Conservation (phyloP, 306 rosid species). For the Dryas drummondii region DNA sequence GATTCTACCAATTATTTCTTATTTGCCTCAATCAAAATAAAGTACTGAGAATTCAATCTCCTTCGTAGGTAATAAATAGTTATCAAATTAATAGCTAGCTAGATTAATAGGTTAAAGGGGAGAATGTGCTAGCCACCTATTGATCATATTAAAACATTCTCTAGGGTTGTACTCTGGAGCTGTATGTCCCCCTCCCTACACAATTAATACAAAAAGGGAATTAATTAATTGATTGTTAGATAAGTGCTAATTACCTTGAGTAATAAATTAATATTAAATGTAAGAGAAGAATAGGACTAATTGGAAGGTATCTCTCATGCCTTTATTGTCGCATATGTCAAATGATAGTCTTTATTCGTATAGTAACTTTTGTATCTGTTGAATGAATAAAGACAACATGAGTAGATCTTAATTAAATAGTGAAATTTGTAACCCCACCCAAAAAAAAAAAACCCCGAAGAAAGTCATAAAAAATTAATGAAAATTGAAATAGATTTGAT, state of each 20-base stretch:
- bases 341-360: neutral
- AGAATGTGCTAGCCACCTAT: slow-evolving; percentile 25
- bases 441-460: no score
- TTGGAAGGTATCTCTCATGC: slow-evolving; percentile 9
- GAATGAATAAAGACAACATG: neutral
- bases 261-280: no score
- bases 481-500: no score
- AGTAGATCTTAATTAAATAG: neutral
- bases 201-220: neutral
- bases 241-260: no score
- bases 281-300: no score
- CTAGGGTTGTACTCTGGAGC: slow-evolving; percentile 38
- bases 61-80: no score
- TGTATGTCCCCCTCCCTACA: slow-evolving; percentile 35
- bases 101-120: neutral
- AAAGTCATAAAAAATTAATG: no score
- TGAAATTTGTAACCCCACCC: no score
- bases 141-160: slow-evolving; percentile 24
- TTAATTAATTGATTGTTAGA: neutral
- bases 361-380: slow-evolving; percentile 30
- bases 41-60: no score
- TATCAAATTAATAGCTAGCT: no score
- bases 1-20: no score
- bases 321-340: slow-evolving; percentile 48
- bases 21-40: no score